Percentiles rank a stretch among this genome's conserved stretches.
Conservation (phyloP, 2,329 filamentous ascomycete species). For the Proliferodiscus dingleyae region DNA sequence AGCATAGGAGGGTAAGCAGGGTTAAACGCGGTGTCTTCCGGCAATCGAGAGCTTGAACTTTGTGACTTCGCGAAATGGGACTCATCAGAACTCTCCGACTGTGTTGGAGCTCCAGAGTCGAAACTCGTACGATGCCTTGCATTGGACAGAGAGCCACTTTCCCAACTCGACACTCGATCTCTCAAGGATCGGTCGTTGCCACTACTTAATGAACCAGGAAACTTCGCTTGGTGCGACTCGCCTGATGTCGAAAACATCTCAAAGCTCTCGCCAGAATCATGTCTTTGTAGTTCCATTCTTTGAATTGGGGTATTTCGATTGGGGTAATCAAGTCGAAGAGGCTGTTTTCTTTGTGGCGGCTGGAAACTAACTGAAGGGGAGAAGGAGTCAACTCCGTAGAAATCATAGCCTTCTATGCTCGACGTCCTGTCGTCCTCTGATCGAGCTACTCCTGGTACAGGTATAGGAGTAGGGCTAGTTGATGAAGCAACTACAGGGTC, state of each 20-base stretch:
- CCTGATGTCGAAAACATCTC: constrained; percentile 56
- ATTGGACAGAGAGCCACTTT: constrained; percentile 23
- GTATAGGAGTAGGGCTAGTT: constrained; percentile 24
- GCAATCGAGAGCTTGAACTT: constrained; percentile 6
- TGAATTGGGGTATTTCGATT: constrained; percentile 12
- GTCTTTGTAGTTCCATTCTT: constrained; percentile 35
- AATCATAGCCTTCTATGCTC: constrained; percentile 55
- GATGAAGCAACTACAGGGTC: constrained; percentile 17
- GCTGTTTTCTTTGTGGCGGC: constrained; percentile 36
- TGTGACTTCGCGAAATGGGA: constrained; percentile 2
- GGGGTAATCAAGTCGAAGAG: constrained; percentile 32
- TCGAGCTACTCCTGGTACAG: constrained; percentile 21
- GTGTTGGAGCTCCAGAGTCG: constrained; percentile 18
- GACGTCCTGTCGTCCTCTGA: constrained; percentile 17
- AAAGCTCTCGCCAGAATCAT: constrained; percentile 56
- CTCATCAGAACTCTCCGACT: constrained; percentile 16
- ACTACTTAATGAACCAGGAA: constrained; percentile 35
- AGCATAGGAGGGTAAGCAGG: constrained; percentile 20
- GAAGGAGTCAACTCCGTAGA: constrained; percentile 56
- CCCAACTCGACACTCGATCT: constrained; percentile 27
- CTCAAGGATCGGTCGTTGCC: constrained; percentile 20
- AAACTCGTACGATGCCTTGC: constrained; percentile 20
- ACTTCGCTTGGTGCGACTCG: constrained; percentile 37
- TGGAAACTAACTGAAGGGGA: constrained; percentile 50
- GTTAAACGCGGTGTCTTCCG: constrained; percentile 7